A percentile compares a stretch with the other conserved stretches of the same genome.
Conservation (phyloP, 257 asterid genomes). For the Vinca minor region DNA sequence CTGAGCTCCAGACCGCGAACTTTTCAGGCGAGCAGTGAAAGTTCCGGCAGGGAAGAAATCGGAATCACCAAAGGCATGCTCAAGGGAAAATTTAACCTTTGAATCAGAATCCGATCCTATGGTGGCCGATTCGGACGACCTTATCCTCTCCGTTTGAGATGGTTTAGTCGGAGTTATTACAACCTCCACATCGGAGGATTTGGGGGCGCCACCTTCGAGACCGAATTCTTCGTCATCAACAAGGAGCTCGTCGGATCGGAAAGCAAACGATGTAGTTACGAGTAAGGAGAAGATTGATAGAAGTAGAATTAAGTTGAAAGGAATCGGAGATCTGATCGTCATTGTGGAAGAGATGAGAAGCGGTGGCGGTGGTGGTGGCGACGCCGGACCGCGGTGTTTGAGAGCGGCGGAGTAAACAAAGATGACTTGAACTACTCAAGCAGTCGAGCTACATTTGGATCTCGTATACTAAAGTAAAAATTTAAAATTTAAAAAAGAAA, state of each 20-base stretch:
- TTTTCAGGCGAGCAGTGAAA: constrained; percentile 83
- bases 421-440: neutral
- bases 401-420: neutral
- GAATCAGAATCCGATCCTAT: constrained; percentile 74
- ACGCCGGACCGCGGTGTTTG: neutral
- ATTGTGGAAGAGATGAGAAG: constrained; percentile 8
- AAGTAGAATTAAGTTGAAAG: constrained; percentile 8
- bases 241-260: constrained; percentile 89
- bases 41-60: constrained; percentile 81
- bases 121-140: constrained; percentile 33
- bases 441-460: no score
- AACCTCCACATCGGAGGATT: constrained; percentile 21
- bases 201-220: constrained; percentile 53
- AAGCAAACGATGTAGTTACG: constrained; percentile 32
- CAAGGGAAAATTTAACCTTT: constrained; percentile 66
- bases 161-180: constrained; percentile 25
- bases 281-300: constrained; percentile 20
- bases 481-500: no score
- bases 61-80: constrained; percentile 87
- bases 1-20: constrained; percentile 73
- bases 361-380: neutral
- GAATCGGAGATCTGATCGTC: constrained; percentile 14
- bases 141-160: constrained; percentile 34
- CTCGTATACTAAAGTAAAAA: no score
- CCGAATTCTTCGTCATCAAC: constrained; percentile 84